Percentiles rank a stretch among this genome's conserved stretches.
phyloP scores from a whole-genome alignment of 441 rosid genomes.

The Erysimum cheiri region DNA sequence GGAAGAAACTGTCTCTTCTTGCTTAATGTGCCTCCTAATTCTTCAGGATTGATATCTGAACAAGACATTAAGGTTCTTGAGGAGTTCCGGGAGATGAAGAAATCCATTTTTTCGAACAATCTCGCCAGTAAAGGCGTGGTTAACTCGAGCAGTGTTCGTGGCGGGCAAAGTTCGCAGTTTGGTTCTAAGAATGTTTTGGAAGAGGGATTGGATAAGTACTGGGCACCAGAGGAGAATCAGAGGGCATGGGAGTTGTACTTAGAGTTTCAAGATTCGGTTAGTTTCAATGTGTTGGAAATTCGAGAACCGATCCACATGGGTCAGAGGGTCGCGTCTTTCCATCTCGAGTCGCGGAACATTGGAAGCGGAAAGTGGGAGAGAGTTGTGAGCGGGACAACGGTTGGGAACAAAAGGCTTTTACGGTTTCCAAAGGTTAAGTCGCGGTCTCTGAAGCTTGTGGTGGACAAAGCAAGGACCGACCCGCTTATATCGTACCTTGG shows the following conservation, averaged over 20 bases:
- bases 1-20: constrained; percentile 81
- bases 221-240: constrained; percentile 80
- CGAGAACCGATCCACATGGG: constrained; percentile 95
- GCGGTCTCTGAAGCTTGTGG: constrained; percentile 62
- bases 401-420: constrained; percentile 74
- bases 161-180: constrained; percentile 47
- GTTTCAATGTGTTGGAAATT: constrained; percentile 75
- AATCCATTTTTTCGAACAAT: constrained; percentile 64
- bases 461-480: constrained; percentile 64
- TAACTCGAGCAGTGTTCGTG: constrained; percentile 65
- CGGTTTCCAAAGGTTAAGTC: constrained; percentile 57
- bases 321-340: constrained; percentile 66
- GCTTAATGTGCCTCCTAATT: constrained; percentile 82
- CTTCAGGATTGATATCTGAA: constrained; percentile 76
- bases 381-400: constrained; percentile 67
- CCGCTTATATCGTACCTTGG: constrained; percentile 82
- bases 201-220: constrained; percentile 69
- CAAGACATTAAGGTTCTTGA: constrained; percentile 72
- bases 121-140: constrained; percentile 55
- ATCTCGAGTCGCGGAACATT: constrained; percentile 51
- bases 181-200: constrained; percentile 56
- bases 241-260: constrained; percentile 59
- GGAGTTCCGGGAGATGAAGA: constrained; percentile 60
- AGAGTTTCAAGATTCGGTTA: constrained; percentile 53
- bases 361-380: constrained; percentile 57